Evolutionary conservation across 805 yeast species (phyloP).

Genomic region (Wickerhamomyces xylosicus): DNA sequence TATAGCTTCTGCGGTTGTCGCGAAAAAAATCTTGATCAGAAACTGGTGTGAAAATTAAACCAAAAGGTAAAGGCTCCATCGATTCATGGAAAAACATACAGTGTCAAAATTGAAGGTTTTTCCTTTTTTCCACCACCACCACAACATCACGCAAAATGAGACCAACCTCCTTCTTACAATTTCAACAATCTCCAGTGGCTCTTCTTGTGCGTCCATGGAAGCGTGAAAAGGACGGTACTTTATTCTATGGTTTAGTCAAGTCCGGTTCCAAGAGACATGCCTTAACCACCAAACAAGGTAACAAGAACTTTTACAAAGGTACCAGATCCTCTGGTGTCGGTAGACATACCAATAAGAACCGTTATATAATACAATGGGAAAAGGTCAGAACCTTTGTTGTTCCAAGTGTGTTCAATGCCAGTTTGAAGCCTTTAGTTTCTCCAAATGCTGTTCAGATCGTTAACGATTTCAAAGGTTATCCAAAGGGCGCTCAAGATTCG

Average conservation of each 20-base stretch:
- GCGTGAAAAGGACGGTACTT: constrained; percentile 68
- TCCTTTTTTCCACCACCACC: too few species aligned
- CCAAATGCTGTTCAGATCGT: constrained; percentile 60
- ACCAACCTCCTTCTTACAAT: constrained; percentile 33
- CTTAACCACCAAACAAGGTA: constrained; percentile 87
- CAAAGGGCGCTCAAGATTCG: constrained; percentile 65
- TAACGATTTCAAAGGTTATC: constrained; percentile 61
- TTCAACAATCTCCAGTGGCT: constrained; percentile 34
- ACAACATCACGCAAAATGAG: constrained; percentile 26
- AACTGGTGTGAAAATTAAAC: too few species aligned
- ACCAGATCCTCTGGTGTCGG: constrained; percentile 95
- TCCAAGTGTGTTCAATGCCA: constrained; percentile 38
- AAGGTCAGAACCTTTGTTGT: constrained; percentile 87
- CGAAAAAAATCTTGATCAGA: too few species aligned
- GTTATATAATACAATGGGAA: constrained; percentile 68
- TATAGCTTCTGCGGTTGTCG: too few species aligned
- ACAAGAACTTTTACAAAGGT: constrained; percentile 91
- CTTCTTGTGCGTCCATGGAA: constrained; percentile 83
- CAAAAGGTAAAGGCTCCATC: too few species aligned
- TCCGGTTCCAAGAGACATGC: constrained; percentile 78
- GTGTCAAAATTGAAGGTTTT: too few species aligned
- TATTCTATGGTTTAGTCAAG: constrained; percentile 73
- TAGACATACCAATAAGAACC: constrained; percentile 59
- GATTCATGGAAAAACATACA: too few species aligned
- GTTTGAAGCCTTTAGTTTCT: constrained; percentile 69